Conservation (phyloP, 2,329 filamentous ascomycete genomes). For the Beauveria varroae region DNA sequence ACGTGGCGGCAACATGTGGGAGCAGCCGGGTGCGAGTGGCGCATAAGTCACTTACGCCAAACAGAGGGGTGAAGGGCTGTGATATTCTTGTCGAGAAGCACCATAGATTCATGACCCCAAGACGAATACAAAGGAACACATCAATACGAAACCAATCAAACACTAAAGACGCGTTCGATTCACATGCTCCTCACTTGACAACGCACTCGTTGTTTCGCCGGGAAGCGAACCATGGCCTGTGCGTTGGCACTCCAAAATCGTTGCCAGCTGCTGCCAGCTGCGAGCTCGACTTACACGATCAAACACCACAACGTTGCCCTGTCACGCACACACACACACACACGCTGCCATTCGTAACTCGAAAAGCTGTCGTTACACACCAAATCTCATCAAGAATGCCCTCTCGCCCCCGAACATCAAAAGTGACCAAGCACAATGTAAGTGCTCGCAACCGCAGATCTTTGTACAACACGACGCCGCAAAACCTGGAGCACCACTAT, state of each 20-base stretch:
- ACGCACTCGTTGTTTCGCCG: neutral
- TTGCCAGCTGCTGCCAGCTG: conserved; percentile 20
- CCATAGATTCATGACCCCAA: neutral
- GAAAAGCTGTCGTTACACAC: neutral
- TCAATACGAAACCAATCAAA: neutral
- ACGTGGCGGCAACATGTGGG: conserved; percentile 33
- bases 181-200: neutral
- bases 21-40: conserved; percentile 18
- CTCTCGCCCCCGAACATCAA: neutral
- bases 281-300: conserved; percentile 13
- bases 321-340: neutral
- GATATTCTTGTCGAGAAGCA: neutral
- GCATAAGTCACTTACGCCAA: neutral
- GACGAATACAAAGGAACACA: neutral
- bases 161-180: neutral
- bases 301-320: neutral
- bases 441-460: conserved; percentile 10
- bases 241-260: neutral
- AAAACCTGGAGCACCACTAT: conserved; percentile 25
- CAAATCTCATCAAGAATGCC: neutral
- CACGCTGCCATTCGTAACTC: conserved; percentile 12
- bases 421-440: conserved; percentile 5
- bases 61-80: neutral
- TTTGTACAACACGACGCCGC: conserved; percentile 19
- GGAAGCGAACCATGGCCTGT: conserved; percentile 7